Percentiles rank a stretch among this genome's conserved stretches.
Conservation (phyloP, 208 protist species). For the Porcisia deanei region DNA sequence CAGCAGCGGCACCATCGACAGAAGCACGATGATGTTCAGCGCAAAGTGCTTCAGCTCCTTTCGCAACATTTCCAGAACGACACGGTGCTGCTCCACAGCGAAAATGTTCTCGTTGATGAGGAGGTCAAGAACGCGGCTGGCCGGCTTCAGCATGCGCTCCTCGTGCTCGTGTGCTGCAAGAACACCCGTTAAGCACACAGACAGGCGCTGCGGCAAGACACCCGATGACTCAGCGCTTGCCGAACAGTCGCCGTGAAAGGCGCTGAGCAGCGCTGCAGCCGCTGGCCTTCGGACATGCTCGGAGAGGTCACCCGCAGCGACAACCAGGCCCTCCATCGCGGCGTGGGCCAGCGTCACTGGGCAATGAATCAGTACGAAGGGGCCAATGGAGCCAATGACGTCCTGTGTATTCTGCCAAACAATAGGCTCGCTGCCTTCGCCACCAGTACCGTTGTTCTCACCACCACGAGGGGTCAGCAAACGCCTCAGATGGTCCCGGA, state of each 20-base stretch:
- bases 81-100: slow-evolving; percentile 36
- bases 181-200: slow-evolving; percentile 54
- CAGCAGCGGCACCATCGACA: slow-evolving; percentile 73
- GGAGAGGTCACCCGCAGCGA: slow-evolving; percentile 87
- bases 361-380: slow-evolving; percentile 45
- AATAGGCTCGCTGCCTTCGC: background rate
- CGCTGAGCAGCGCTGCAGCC: slow-evolving; percentile 53
- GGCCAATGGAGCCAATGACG: slow-evolving; percentile 49
- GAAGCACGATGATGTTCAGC: slow-evolving; percentile 70
- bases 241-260: slow-evolving; percentile 26
- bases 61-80: slow-evolving; percentile 64
- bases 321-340: slow-evolving; percentile 79
- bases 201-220: slow-evolving; percentile 38
- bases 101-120: slow-evolving; percentile 62
- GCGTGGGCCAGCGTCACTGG: slow-evolving; percentile 44
- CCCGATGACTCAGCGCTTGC: slow-evolving; percentile 4
- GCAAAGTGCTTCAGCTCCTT: slow-evolving; percentile 75
- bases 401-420: slow-evolving; percentile 43
- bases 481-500: slow-evolving; percentile 13
- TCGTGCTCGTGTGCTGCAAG: slow-evolving; percentile 47
- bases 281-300: slow-evolving; percentile 76
- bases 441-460: background rate
- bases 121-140: slow-evolving; percentile 66
- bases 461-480: background rate
- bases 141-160: slow-evolving; percentile 85